Evolutionary conservation across 495 filamentous ascomycete genomes (phyloP).

Genomic region (Durotheca rogersii): DNA sequence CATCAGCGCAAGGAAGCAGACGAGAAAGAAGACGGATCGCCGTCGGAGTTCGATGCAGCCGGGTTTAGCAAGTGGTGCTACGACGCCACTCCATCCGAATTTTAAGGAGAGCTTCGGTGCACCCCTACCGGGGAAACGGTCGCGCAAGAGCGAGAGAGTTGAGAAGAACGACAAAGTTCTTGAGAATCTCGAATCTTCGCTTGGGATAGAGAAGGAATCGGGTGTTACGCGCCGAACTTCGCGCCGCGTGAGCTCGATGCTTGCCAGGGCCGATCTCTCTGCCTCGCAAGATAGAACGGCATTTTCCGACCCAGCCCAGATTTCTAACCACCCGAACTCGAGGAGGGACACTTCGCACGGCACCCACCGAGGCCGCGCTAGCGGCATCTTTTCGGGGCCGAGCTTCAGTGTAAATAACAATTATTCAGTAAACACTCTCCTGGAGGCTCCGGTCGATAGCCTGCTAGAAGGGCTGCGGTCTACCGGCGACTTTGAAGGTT

Average conservation of each 20-base stretch:
- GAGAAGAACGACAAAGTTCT: slow-evolving; percentile 59
- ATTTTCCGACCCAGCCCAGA: slow-evolving; percentile 67
- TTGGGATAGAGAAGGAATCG: slow-evolving; percentile 66
- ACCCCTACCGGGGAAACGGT: slow-evolving; percentile 46
- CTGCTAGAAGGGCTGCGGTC: slow-evolving; percentile 67
- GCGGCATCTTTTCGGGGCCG: slow-evolving; percentile 50
- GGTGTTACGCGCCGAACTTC: slow-evolving; percentile 71
- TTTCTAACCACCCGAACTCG: slow-evolving; percentile 48
- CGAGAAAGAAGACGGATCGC: slow-evolving; percentile 56
- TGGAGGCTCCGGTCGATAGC: slow-evolving; percentile 68
- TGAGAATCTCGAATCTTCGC: slow-evolving; percentile 55
- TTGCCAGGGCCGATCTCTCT: slow-evolving; percentile 87
- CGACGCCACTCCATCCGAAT: slow-evolving; percentile 66
- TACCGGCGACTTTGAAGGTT: slow-evolving; percentile 63
- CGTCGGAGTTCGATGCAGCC: slow-evolving; percentile 83
- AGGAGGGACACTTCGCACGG: slow-evolving; percentile 72
- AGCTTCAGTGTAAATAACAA: slow-evolving; percentile 42
- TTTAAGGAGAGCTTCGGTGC: slow-evolving; percentile 54
- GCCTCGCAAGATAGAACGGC: slow-evolving; percentile 69
- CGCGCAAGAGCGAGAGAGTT: slow-evolving; percentile 44
- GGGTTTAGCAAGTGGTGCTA: slow-evolving; percentile 73
- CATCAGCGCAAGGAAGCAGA: slow-evolving; percentile 47
- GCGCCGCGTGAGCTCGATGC: slow-evolving; percentile 84
- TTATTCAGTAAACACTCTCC: slow-evolving; percentile 52
- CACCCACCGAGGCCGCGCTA: slow-evolving; percentile 61